These are phyloP conservation scores for Metschnikowia gelsemii DNA, from an alignment of 805 yeast genomes.

Conservation along the genomic window DNA sequence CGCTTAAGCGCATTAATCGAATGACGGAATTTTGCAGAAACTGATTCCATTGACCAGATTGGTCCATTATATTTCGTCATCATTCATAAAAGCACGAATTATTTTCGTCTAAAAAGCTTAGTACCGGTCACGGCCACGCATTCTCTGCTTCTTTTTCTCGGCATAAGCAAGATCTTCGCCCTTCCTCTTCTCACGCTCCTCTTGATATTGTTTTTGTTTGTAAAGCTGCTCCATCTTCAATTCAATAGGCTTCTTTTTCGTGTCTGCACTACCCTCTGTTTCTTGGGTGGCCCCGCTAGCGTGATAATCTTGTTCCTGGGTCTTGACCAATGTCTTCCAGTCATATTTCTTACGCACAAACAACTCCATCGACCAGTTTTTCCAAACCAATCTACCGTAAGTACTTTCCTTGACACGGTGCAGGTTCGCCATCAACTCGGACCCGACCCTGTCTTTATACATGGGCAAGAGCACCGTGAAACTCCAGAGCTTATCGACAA, in stretches of 20 bases:
- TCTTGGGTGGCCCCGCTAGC: conserved; percentile 21
- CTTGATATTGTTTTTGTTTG: conserved; percentile 29
- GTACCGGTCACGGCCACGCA: conserved; percentile 16
- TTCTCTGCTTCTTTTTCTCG: conserved; percentile 15
- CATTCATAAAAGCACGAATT: no score
- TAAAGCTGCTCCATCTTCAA: conserved; percentile 41
- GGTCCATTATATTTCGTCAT: no score
- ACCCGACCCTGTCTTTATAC: conserved; percentile 84
- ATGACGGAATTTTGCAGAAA: no score
- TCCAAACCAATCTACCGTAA: conserved; percentile 93
- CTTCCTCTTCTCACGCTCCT: conserved; percentile 30
- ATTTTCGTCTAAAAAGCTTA: no score
- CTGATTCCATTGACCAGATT: no score
- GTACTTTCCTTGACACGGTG: conserved; percentile 76
- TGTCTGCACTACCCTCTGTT: conserved; percentile 15
- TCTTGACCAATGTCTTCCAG: conserved; percentile 70
- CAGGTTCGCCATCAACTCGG: conserved; percentile 55
- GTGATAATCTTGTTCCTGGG: conserved; percentile 36
- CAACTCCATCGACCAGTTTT: conserved; percentile 87
- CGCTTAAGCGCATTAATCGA: no score
- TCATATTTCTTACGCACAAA: conserved; percentile 71
- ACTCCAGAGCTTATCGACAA: conserved; percentile 79
- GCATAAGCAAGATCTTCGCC: conserved; percentile 21
- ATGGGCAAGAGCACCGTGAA: conserved; percentile 75
- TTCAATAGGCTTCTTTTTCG: conserved; percentile 39